These are phyloP conservation scores for Lepidium didymum DNA, from an alignment of 345 rosid genomes.

Conservation along the genomic window DNA sequence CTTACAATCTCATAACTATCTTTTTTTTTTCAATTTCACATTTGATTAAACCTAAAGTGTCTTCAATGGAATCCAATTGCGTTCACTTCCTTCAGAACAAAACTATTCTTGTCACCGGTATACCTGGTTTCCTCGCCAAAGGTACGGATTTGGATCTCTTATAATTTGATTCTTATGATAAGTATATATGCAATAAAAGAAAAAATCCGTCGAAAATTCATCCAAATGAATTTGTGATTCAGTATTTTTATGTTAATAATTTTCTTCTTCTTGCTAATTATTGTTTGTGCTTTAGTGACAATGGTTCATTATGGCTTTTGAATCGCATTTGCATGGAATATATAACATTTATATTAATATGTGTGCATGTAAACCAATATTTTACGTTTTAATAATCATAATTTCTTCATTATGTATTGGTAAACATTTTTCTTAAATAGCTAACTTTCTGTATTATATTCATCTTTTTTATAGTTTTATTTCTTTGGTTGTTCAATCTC, in stretches of 20 bases:
- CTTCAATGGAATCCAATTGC: slow-evolving; percentile 15
- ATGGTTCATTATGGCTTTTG: neutral
- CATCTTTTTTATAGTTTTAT: neutral
- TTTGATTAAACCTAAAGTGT: neutral
- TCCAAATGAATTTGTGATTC: neutral
- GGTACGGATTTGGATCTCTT: neutral
- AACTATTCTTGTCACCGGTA: slow-evolving; percentile 24
- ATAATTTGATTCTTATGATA: neutral
- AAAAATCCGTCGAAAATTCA: too few relatives aligned
- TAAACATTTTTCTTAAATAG: neutral
- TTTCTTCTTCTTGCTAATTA: too few relatives aligned
- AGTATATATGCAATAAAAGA: neutral
- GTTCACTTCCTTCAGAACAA: slow-evolving; percentile 14
- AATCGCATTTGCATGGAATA: neutral
- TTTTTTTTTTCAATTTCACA: neutral
- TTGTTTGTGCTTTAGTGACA: neutral
- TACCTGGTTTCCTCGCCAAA: slow-evolving; percentile 29
- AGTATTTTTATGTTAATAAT: neutral
- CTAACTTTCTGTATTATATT: neutral
- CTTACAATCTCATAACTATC: neutral
- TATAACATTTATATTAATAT: neutral
- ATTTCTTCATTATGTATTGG: neutral
- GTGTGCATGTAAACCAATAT: neutral
- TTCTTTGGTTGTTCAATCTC: neutral
- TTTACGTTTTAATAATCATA: neutral